phyloP scores from a whole-genome alignment of 2,329 filamentous ascomycete species.

The Blastomyces parvus region DNA sequence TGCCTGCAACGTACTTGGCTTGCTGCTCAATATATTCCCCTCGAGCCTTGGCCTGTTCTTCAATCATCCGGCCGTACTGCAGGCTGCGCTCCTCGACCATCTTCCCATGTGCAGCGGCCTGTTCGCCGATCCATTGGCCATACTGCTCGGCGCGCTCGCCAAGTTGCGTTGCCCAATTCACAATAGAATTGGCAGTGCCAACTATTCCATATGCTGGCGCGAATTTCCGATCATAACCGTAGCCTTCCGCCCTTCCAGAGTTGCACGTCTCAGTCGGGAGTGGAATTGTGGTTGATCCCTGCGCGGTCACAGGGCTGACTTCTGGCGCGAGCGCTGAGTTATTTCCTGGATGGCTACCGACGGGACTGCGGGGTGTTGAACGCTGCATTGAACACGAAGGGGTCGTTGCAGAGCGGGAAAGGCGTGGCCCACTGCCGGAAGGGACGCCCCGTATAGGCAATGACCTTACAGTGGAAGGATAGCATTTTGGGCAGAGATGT shows the following conservation, averaged over 20 bases:
- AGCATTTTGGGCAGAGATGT: slow-evolving; percentile 33
- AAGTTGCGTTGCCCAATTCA: slow-evolving; percentile 27
- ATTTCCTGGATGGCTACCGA: slow-evolving; percentile 7
- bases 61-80: slow-evolving; percentile 30
- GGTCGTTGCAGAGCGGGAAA: slow-evolving; percentile 6
- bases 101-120: slow-evolving; percentile 28
- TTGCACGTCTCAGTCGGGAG: slow-evolving; percentile 3
- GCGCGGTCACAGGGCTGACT: neutral
- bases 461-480: slow-evolving; percentile 29
- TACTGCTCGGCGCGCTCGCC: slow-evolving; percentile 33
- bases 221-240: slow-evolving; percentile 17
- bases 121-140: slow-evolving; percentile 30
- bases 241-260: slow-evolving; percentile 12
- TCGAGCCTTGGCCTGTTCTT: slow-evolving; percentile 31
- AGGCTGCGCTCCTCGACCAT: slow-evolving; percentile 28
- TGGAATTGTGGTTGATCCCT: neutral
- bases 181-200: slow-evolving; percentile 10
- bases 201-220: slow-evolving; percentile 17
- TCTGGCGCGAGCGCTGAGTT: slow-evolving; percentile 4
- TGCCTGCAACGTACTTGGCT: slow-evolving; percentile 24
- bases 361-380: slow-evolving; percentile 14
- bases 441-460: slow-evolving; percentile 21
- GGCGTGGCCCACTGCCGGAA: slow-evolving; percentile 5
- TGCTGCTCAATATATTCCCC: slow-evolving; percentile 33
- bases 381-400: slow-evolving; percentile 3